phyloP scores from a whole-genome alignment of 176 grass and related monocot genomes.

The Paspalum notatum region DNA sequence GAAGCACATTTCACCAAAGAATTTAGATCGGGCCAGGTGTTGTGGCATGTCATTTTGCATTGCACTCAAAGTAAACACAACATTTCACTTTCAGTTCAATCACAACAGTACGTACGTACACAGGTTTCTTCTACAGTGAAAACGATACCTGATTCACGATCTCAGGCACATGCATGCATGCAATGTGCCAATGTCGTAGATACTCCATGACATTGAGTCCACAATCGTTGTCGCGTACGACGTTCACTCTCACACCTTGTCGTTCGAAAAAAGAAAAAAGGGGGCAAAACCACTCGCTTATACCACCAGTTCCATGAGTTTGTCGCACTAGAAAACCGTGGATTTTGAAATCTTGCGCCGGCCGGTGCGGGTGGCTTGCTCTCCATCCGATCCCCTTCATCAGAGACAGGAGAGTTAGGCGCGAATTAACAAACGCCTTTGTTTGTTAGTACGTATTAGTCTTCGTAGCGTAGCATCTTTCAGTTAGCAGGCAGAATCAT shows the following conservation, averaged over 20 bases:
- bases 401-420: slow-evolving; percentile 12
- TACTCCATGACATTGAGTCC: background rate
- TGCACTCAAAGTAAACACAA: background rate
- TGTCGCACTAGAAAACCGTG: background rate
- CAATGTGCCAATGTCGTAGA: background rate
- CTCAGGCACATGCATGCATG: background rate
- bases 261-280: background rate
- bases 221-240: background rate
- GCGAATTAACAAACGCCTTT: background rate
- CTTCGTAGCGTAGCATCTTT: background rate
- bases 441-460: background rate
- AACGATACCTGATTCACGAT: background rate
- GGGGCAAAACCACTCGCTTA: too few relatives aligned
- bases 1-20: too few relatives aligned
- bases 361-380: background rate
- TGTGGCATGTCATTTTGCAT: background rate
- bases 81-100: background rate
- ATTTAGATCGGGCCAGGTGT: too few relatives aligned
- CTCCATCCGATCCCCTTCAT: background rate
- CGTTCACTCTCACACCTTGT: background rate
- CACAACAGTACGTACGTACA: background rate
- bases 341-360: background rate
- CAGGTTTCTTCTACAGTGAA: background rate
- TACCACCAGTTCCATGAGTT: too few relatives aligned
- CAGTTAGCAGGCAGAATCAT: background rate